Evolutionary conservation across 2,329 filamentous ascomycete genomes (phyloP).

Genomic region (Moelleriella libera): DNA sequence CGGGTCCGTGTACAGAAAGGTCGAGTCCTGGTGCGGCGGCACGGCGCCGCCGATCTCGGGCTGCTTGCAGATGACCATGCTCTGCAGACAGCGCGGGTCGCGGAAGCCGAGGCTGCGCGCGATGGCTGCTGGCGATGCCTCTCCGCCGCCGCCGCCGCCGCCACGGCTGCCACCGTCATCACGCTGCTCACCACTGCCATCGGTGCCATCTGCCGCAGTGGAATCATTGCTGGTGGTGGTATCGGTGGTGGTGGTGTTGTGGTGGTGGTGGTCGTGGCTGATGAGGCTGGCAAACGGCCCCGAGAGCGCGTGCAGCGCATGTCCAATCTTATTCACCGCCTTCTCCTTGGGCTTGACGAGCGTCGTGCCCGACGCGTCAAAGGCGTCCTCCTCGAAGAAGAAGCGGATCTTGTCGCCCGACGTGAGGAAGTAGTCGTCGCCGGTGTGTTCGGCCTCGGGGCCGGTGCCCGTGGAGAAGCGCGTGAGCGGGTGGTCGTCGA

Average conservation of each 20-base stretch:
- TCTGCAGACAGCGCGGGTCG: slow-evolving; percentile 71
- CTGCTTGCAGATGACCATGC: slow-evolving; percentile 98
- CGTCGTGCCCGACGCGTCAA: slow-evolving; percentile 41
- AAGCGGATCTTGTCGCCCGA: slow-evolving; percentile 88
- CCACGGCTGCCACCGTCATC: too few relatives aligned
- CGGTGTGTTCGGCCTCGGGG: slow-evolving; percentile 61
- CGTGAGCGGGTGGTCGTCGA: slow-evolving; percentile 83
- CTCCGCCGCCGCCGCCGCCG: too few relatives aligned
- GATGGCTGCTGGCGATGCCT: slow-evolving; percentile 40
- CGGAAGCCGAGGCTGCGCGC: slow-evolving; percentile 58
- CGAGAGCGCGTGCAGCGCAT: slow-evolving; percentile 59
- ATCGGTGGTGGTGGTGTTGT: too few relatives aligned
- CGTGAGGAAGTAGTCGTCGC: slow-evolving; percentile 84
- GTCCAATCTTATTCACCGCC: slow-evolving; percentile 83
- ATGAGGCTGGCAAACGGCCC: slow-evolving; percentile 49
- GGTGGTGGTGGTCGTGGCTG: too few relatives aligned
- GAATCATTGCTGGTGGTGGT: too few relatives aligned
- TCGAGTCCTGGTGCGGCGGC: slow-evolving; percentile 81
- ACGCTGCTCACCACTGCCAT: too few relatives aligned
- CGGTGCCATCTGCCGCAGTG: too few relatives aligned
- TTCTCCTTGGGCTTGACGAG: slow-evolving; percentile 67
- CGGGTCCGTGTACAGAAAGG: slow-evolving; percentile 81
- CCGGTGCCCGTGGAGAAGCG: slow-evolving; percentile 81
- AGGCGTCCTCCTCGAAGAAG: slow-evolving; percentile 95
- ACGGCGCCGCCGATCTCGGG: slow-evolving; percentile 90